These are phyloP conservation scores for Glebionis coronaria DNA, from an alignment of 129 eudicot species.

Conservation along the genomic window DNA sequence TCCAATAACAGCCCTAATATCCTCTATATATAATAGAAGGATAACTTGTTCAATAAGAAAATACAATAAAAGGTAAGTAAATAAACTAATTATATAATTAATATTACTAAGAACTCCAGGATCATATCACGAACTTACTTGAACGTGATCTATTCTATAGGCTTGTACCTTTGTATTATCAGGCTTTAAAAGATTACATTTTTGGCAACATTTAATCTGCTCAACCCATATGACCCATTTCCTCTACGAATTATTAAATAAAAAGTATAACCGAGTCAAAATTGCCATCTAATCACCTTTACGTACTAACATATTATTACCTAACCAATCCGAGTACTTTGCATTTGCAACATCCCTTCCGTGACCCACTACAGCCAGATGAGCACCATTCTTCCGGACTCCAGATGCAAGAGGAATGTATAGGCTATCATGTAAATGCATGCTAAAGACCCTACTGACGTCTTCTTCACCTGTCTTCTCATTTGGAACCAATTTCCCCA, in stretches of 20 bases:
- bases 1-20: too few relatives aligned
- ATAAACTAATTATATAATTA: too few relatives aligned
- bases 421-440: slow-evolving; percentile 55
- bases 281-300: background rate
- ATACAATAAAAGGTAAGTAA: too few relatives aligned
- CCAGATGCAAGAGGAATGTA: slow-evolving; percentile 70
- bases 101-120: too few relatives aligned
- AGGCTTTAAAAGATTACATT: too few relatives aligned
- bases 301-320: slow-evolving; percentile 32
- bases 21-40: too few relatives aligned
- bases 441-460: slow-evolving; percentile 42
- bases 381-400: slow-evolving; percentile 46
- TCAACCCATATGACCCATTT: background rate
- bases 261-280: background rate
- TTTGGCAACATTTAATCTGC: background rate
- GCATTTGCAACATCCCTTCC: slow-evolving; percentile 72
- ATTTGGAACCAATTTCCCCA: slow-evolving; percentile 30
- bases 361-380: slow-evolving; percentile 70
- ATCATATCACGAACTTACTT: too few relatives aligned
- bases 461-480: slow-evolving; percentile 35
- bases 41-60: too few relatives aligned
- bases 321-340: slow-evolving; percentile 87
- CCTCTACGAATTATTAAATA: too few relatives aligned
- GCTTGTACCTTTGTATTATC: too few relatives aligned
- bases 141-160: too few relatives aligned